Evolutionary conservation across 31 red algal species (phyloP), one percentile per base, ranked within the genome.

Genomic region (Bonnemaisonia californica): DNA sequence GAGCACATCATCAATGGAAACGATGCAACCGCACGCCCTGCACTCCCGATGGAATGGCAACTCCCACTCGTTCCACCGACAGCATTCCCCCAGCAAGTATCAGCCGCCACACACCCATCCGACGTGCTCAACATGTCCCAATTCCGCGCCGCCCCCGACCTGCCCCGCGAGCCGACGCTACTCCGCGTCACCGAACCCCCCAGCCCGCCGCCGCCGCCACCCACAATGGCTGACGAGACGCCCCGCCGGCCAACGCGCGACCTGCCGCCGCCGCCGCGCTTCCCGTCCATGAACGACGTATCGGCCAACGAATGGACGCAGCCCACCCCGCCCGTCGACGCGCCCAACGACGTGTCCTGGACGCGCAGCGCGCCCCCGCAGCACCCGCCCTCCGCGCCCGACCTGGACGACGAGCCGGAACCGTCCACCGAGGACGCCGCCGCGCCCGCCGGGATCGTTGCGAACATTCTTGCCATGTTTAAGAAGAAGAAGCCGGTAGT

Each of bases 221-320:
- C 31, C n/a, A 35, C n/a, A 30, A 26, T 68, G 19, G 19, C 30
- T 21, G 36, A 27, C 23, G 30, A 26, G 5, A 4, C 63, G 5
- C 29, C 29, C 22, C 63, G 30, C 30, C 22, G 19, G 9, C 63
- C 63, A 26, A 4, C 63, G 3, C 5, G 63, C 22, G 35, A 68
- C 29, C 31, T 68, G 32, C 70, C 70, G 39, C 70, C 70, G 36
- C 70, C 70, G 21, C 70, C 70, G 9, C 70, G 70, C 70, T 74
- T 74, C 70, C 70, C 70, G 23, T 54, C 41, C 32, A 74, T 74
- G 70, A 74, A 47, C 23, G 70, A 74, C 45, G 70, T 74, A 0
- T 22, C 70, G 18, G 37, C 30, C 18, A 9, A 9, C 23, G 23
- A 12, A 16, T 41, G 67, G 29, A n/a, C 30, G 18, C 18, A 71